A percentile compares a stretch with the other conserved stretches of the same genome.
These are phyloP conservation scores for Potentilla sterilis DNA, from an alignment of 306 rosid species.

Conservation along the genomic window DNA sequence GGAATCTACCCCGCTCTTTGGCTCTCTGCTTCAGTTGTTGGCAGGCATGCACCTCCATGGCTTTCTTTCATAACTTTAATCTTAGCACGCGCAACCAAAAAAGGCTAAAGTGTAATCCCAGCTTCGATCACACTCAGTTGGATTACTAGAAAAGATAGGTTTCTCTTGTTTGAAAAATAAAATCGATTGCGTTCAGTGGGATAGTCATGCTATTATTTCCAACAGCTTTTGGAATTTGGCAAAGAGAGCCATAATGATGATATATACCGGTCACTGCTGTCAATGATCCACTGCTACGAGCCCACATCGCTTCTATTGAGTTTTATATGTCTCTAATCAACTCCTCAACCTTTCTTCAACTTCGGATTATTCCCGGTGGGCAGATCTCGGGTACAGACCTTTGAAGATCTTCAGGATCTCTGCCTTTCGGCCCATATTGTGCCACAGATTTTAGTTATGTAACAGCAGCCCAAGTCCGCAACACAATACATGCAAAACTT, in stretches of 20 bases:
- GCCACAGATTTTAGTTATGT: not conserved
- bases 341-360: not conserved
- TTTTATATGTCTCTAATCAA: not conserved
- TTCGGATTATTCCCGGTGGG: not conserved
- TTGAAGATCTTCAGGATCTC: not conserved
- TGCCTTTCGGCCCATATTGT: not conserved
- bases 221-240: not conserved
- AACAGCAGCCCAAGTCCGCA: not conserved
- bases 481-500: too few relatives aligned
- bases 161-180: too few relatives aligned
- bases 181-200: not conserved
- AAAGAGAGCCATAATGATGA: not conserved
- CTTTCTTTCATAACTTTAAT: not conserved
- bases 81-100: not conserved
- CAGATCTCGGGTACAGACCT: not conserved
- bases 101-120: not conserved
- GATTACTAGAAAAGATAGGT: not conserved
- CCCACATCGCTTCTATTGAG: not conserved
- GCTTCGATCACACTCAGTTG: constrained; percentile 2
- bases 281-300: not conserved
- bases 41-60: not conserved
- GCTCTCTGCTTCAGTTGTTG: not conserved
- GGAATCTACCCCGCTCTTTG: not conserved
- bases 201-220: not conserved
- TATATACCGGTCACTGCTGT: not conserved